These are phyloP conservation scores for Secale cereale DNA, from an alignment of 176 grass and related monocot species.

Conservation along the genomic window DNA sequence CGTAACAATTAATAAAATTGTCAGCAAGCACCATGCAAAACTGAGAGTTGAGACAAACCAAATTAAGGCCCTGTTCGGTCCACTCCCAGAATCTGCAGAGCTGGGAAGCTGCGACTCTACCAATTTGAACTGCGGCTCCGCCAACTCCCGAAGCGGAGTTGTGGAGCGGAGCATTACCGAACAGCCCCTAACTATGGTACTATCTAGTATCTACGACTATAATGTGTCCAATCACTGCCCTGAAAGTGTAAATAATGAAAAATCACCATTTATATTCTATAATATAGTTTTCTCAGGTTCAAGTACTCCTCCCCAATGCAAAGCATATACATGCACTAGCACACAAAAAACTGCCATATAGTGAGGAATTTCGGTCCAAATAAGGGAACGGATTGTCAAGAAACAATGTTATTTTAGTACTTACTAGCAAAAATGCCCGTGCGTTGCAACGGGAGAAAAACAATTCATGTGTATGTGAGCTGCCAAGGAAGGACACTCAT, in stretches of 20 bases:
- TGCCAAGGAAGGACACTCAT: too few species aligned
- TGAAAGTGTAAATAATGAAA: constrained; percentile 4
- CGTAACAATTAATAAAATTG: not conserved
- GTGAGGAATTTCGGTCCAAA: not conserved
- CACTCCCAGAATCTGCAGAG: too few species aligned
- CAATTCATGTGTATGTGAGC: too few species aligned
- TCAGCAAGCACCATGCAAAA: not conserved
- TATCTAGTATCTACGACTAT: not conserved
- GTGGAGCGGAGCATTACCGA: too few species aligned
- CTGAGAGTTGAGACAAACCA: not conserved
- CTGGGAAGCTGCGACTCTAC: too few species aligned
- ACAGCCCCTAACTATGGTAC: not conserved
- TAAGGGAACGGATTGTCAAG: not conserved
- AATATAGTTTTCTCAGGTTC: not conserved
- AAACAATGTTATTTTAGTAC: not conserved
- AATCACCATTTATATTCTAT: not conserved
- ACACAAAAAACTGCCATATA: not conserved
- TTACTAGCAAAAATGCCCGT: not conserved
- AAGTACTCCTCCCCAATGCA: not conserved
- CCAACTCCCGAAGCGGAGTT: too few species aligned
- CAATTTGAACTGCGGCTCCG: too few species aligned
- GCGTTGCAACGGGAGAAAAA: too few species aligned
- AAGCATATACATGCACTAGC: not conserved
- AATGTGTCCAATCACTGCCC: not conserved
- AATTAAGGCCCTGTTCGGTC: too few species aligned